These are phyloP conservation scores for Fusarium pseudoanthophilum DNA, from an alignment of 2,329 filamentous ascomycete genomes.

Conservation along the genomic window DNA sequence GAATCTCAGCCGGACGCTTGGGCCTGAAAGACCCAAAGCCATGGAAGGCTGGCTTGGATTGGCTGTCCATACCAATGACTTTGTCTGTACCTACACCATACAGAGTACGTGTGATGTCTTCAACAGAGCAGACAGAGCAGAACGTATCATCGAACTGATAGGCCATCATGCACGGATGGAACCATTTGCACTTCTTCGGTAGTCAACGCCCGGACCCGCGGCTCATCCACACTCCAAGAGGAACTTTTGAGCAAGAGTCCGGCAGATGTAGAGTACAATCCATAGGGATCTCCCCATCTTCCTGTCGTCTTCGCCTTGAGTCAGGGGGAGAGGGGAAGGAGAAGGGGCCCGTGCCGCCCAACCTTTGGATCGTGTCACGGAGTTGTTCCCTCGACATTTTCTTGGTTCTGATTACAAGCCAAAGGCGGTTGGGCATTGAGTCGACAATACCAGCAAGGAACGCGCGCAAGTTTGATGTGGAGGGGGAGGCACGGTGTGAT, in stretches of 20 bases:
- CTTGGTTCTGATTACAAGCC: not conserved
- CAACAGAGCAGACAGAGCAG: not conserved
- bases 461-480: not conserved
- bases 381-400: conserved; percentile 20
- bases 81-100: conserved; percentile 15
- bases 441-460: conserved; percentile 12
- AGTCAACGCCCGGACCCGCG: conserved; percentile 35
- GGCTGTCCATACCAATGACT: conserved; percentile 1
- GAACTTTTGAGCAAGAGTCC: conserved; percentile 34
- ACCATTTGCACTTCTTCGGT: conserved; percentile 17
- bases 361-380: not conserved
- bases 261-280: conserved; percentile 34
- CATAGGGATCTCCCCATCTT: conserved; percentile 17
- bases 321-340: conserved; percentile 20
- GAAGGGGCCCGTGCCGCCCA: conserved; percentile 19
- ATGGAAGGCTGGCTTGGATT: conserved; percentile 2
- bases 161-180: conserved; percentile 9
- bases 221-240: conserved; percentile 18
- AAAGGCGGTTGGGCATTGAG: conserved; percentile 11
- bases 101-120: conserved; percentile 16
- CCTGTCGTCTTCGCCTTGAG: conserved; percentile 11
- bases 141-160: not conserved
- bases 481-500: conserved; percentile 27
- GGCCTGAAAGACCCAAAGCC: conserved; percentile 19
- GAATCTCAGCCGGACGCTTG: conserved; percentile 27